phyloP scores from a whole-genome alignment of 2,329 filamentous ascomycete species.

The Neurospora sp. region DNA sequence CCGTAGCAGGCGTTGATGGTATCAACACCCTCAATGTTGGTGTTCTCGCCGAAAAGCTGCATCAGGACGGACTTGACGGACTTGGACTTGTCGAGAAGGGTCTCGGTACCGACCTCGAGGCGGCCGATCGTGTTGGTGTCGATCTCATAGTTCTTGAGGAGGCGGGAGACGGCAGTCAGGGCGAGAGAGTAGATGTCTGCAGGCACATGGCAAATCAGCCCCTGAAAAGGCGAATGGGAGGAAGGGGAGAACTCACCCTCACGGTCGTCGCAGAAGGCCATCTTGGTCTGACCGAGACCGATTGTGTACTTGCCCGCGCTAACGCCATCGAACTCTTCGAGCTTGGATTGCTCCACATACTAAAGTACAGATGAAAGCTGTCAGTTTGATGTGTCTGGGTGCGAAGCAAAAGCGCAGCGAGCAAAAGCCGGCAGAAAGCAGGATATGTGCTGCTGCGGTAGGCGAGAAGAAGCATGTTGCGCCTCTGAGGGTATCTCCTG shows the following conservation, averaged over 20 bases:
- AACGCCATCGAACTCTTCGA: constrained; percentile 65
- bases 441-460: background rate
- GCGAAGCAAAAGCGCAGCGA: constrained; percentile 2
- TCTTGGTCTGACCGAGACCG: constrained; percentile 82
- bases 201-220: constrained; percentile 11
- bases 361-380: constrained; percentile 25
- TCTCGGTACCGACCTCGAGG: constrained; percentile 79
- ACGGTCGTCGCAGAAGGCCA: constrained; percentile 85
- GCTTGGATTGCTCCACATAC: constrained; percentile 69
- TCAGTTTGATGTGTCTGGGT: constrained; percentile 12
- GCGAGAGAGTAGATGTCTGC: constrained; percentile 81
- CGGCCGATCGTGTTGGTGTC: constrained; percentile 69
- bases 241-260: constrained; percentile 52
- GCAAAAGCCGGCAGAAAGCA: constrained; percentile 5
- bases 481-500: background rate
- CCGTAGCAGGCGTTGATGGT: constrained; percentile 81
- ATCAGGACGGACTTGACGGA: constrained; percentile 82
- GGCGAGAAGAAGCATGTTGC: background rate
- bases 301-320: constrained; percentile 81
- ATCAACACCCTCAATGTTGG: constrained; percentile 75
- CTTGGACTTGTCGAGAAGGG: constrained; percentile 81
- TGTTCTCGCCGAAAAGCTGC: constrained; percentile 78
- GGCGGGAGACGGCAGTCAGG: constrained; percentile 66
- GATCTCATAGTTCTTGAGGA: constrained; percentile 76
- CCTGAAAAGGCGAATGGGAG: constrained; percentile 8